A percentile compares a stretch with the other conserved stretches of the same genome.
Conservation (phyloP, 1,284 basidiomycete species). For the Trichosporon sp. region DNA sequence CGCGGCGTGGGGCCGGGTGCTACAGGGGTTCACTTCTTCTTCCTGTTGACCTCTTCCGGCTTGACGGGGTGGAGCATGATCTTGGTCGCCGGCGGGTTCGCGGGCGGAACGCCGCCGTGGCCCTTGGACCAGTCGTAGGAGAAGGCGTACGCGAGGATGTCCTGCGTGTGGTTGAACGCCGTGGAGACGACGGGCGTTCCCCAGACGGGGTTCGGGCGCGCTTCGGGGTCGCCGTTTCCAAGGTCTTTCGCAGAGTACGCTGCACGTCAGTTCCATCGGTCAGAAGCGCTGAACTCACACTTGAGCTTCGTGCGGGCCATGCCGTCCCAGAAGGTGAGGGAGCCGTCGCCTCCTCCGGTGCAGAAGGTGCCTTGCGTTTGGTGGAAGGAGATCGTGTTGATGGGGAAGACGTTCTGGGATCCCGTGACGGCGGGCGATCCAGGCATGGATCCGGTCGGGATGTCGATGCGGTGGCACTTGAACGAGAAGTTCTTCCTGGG, state of each 20-base stretch:
- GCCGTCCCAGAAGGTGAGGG: constrained; percentile 40
- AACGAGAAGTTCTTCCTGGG: constrained; percentile 84
- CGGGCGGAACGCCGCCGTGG: constrained; percentile 73
- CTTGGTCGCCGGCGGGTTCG: constrained; percentile 57
- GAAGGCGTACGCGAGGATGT: constrained; percentile 82
- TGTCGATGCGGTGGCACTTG: constrained; percentile 86
- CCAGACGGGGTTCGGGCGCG: constrained; percentile 52
- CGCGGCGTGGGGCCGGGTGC: not conserved
- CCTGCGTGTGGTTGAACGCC: constrained; percentile 76
- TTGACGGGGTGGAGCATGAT: constrained; percentile 86
- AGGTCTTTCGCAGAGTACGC: constrained; percentile 53
- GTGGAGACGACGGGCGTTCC: constrained; percentile 54
- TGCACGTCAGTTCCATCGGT: constrained; percentile 10
- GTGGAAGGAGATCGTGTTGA: constrained; percentile 90
- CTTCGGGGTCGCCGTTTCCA: constrained; percentile 66
- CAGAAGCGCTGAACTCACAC: constrained; percentile 55
- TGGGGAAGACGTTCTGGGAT: constrained; percentile 75
- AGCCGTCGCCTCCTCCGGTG: constrained; percentile 67
- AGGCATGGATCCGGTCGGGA: constrained; percentile 31
- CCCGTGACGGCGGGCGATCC: constrained; percentile 29
- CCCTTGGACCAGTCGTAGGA: constrained; percentile 91
- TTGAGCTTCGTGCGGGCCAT: constrained; percentile 80
- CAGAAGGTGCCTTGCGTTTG: constrained; percentile 90
- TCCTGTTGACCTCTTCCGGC: constrained; percentile 73
- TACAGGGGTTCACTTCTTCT: constrained; percentile 24